Percentiles rank a stretch among this genome's conserved stretches.
Conservation (phyloP, 2,329 filamentous ascomycete species). For the Pseudocercospora cruenta region DNA sequence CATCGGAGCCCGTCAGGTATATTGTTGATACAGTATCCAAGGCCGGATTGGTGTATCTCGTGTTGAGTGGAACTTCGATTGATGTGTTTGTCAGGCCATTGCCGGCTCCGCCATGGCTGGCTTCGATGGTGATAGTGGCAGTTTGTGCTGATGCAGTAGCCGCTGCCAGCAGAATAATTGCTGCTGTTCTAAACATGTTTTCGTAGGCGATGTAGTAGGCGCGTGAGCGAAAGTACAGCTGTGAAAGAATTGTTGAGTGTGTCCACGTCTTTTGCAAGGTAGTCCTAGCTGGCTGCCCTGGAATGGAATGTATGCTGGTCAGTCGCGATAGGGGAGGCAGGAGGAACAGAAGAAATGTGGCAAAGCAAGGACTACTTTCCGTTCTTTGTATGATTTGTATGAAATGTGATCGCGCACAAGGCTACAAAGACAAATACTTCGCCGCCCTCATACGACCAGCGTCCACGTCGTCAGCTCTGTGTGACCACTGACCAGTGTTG, state of each 20-base stretch:
- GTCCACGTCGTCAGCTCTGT: neutral
- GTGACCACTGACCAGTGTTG: neutral
- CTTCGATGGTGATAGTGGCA: conserved; percentile 30
- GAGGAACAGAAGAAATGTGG: neutral
- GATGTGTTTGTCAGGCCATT: conserved; percentile 33
- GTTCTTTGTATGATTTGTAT: conserved; percentile 4
- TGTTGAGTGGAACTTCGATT: conserved; percentile 30
- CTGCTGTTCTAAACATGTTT: conserved; percentile 16
- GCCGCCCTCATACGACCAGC: neutral
- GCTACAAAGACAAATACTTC: neutral
- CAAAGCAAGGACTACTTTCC: neutral
- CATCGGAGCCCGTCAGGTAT: conserved; percentile 29
- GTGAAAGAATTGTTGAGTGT: neutral
- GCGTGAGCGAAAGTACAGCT: neutral
- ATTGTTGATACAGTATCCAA: conserved; percentile 33
- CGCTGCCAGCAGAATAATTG: conserved; percentile 14
- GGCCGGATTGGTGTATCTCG: conserved; percentile 28
- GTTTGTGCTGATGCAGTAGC: conserved; percentile 23
- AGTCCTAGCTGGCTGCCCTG: neutral
- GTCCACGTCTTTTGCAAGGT: neutral
- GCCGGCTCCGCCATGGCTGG: conserved; percentile 32
- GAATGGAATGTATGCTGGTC: conserved; percentile 6
- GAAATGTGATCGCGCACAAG: neutral
- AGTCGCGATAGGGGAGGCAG: neutral
- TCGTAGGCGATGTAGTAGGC: neutral